Percentiles rank a stretch among this genome's conserved stretches.
Evolutionary conservation across 345 rosid genomes (phyloP).

Genomic region (Eucalyptus melliodora): DNA sequence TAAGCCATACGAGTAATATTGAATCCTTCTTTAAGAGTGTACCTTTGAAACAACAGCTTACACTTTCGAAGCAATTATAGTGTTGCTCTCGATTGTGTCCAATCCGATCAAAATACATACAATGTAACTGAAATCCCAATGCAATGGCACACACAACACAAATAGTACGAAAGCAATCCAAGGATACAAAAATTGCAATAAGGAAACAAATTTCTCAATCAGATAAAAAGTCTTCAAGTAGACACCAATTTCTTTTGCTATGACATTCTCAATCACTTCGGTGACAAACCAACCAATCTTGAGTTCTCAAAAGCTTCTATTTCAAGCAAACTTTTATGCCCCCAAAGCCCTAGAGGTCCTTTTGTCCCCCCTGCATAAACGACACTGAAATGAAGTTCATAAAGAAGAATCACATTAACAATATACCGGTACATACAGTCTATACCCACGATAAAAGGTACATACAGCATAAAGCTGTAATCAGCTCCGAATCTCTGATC

Average conservation of each 20-base stretch:
- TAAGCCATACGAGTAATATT: neutral
- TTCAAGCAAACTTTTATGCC: neutral
- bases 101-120: neutral
- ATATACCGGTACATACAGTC: neutral
- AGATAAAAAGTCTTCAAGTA: neutral
- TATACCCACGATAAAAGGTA: neutral
- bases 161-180: neutral
- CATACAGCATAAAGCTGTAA: neutral
- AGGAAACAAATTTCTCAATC: neutral
- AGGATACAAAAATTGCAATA: neutral
- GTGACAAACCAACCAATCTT: neutral
- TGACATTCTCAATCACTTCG: neutral
- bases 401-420: neutral
- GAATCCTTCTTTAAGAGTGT: neutral
- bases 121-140: neutral
- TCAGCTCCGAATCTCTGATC: slow-evolving; percentile 40
- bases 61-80: neutral
- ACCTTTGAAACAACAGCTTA: neutral
- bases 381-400: neutral
- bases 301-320: neutral
- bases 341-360: neutral
- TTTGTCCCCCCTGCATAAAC: neutral
- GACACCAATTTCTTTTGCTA: neutral
- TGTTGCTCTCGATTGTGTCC: neutral
- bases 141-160: neutral